Evolutionary conservation across 2,329 filamentous ascomycete genomes (phyloP).

Genomic region (Colletotrichum lentis): DNA sequence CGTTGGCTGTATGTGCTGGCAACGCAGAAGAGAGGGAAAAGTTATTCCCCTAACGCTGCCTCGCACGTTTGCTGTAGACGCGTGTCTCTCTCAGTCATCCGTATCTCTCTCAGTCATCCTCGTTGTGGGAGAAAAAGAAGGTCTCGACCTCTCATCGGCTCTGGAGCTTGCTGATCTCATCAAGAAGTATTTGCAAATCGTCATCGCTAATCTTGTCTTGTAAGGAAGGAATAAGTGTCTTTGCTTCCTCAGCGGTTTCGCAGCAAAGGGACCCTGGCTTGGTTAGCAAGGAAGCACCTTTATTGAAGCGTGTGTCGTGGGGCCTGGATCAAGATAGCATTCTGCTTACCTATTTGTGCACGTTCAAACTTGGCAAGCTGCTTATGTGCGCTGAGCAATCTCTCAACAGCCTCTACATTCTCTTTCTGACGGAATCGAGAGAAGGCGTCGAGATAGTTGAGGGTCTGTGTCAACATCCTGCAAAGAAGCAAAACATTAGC

Average conservation of each 20-base stretch:
- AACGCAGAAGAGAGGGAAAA: not conserved
- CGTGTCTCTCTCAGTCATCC: not conserved
- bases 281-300: constrained; percentile 14
- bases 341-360: constrained; percentile 79
- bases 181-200: constrained; percentile 84
- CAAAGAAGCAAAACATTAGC: not conserved
- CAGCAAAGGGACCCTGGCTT: constrained; percentile 84
- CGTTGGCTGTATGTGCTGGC: not conserved
- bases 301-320: not conserved
- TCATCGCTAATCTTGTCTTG: constrained; percentile 90
- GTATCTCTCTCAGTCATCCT: not conserved
- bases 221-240: constrained; percentile 90
- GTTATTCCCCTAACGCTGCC: not conserved
- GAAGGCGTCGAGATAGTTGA: constrained; percentile 93
- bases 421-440: constrained; percentile 95
- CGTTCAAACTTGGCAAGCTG: constrained; percentile 92
- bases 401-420: constrained; percentile 92
- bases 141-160: constrained; percentile 41
- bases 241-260: constrained; percentile 92
- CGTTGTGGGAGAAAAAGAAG: not conserved
- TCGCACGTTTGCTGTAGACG: not conserved
- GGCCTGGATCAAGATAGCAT: not conserved
- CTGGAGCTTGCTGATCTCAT: constrained; percentile 86
- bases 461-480: constrained; percentile 83
- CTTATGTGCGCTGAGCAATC: constrained; percentile 79